Evolutionary conservation across 768 basidiomycete genomes (phyloP).

Genomic region (Xerocomellus amylosporus): DNA sequence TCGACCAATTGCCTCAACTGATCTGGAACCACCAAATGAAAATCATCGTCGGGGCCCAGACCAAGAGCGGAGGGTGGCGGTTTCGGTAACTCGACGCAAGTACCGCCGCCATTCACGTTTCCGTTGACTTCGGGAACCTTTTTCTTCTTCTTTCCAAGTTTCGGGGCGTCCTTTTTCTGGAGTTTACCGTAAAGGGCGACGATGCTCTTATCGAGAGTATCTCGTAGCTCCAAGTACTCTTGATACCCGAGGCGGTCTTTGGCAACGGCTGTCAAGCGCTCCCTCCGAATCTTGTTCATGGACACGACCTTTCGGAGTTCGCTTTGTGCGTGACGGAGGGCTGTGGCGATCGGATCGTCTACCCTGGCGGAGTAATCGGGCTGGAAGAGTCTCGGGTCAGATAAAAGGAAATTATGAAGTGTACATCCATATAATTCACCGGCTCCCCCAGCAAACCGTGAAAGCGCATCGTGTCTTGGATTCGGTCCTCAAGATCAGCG

Average conservation of each 20-base stretch:
- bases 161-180: conserved; percentile 77
- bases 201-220: conserved; percentile 86
- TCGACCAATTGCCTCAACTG: conserved; percentile 70
- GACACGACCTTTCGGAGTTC: conserved; percentile 74
- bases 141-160: conserved; percentile 73
- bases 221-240: conserved; percentile 84
- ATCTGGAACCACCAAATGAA: conserved; percentile 59
- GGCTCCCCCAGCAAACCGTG: conserved; percentile 67
- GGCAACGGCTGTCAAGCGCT: conserved; percentile 69
- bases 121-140: conserved; percentile 42
- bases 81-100: conserved; percentile 40
- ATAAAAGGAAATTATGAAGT: conserved; percentile 9
- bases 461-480: conserved; percentile 73
- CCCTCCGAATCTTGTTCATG: conserved; percentile 81
- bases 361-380: conserved; percentile 75
- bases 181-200: conserved; percentile 69
- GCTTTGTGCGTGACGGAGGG: conserved; percentile 83
- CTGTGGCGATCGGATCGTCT: conserved; percentile 92
- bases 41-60: conserved; percentile 64
- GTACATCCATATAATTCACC: conserved; percentile 46
- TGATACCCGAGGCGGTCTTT: conserved; percentile 87
- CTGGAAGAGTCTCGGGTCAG: conserved; percentile 36
- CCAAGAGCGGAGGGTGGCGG: conserved; percentile 73
- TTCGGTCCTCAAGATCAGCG: conserved; percentile 71
- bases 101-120: conserved; percentile 32